These are phyloP conservation scores for Pseudogymnoascus sp. DNA, from an alignment of 2,329 filamentous ascomycete species.

Conservation along the genomic window DNA sequence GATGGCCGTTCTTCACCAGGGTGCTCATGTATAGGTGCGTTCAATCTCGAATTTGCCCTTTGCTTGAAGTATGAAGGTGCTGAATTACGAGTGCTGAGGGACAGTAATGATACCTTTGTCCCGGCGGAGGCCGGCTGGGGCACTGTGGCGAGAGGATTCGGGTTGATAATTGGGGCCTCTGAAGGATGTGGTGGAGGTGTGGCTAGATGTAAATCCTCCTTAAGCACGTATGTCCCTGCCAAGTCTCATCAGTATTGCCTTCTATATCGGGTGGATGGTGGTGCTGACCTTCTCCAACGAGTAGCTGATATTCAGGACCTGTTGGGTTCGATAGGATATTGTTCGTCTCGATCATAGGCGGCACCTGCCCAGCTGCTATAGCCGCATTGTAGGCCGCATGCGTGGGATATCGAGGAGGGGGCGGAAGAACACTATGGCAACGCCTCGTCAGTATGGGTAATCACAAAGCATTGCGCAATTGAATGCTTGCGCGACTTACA, in stretches of 20 bases:
- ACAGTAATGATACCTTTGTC: conserved; percentile 70
- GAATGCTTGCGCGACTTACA: conserved; percentile 6
- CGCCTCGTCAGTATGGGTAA: not conserved
- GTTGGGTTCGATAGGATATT: conserved; percentile 75
- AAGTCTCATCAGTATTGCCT: not conserved
- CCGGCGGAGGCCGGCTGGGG: conserved; percentile 76
- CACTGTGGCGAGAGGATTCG: conserved; percentile 81
- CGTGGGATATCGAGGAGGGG: conserved; percentile 76
- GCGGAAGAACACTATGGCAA: conserved; percentile 60
- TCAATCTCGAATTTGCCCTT: conserved; percentile 39
- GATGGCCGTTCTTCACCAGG: conserved; percentile 52
- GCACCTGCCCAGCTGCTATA: conserved; percentile 56
- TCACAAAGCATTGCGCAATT: not conserved
- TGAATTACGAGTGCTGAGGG: conserved; percentile 24
- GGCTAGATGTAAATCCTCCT: conserved; percentile 84
- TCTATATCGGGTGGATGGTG: not conserved
- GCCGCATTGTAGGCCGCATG: conserved; percentile 64
- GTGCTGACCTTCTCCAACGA: conserved; percentile 76
- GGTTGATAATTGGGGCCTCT: conserved; percentile 76
- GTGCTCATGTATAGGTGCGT: conserved; percentile 50
- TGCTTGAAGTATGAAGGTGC: conserved; percentile 48
- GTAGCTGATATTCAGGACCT: conserved; percentile 77
- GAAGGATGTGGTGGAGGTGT: conserved; percentile 93
- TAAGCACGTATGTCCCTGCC: conserved; percentile 76
- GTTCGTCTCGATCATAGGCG: conserved; percentile 84